Evolutionary conservation across 225 moss, liverwort and hornwort species (phyloP).

Genomic region (Marchantia polymorpha): DNA sequence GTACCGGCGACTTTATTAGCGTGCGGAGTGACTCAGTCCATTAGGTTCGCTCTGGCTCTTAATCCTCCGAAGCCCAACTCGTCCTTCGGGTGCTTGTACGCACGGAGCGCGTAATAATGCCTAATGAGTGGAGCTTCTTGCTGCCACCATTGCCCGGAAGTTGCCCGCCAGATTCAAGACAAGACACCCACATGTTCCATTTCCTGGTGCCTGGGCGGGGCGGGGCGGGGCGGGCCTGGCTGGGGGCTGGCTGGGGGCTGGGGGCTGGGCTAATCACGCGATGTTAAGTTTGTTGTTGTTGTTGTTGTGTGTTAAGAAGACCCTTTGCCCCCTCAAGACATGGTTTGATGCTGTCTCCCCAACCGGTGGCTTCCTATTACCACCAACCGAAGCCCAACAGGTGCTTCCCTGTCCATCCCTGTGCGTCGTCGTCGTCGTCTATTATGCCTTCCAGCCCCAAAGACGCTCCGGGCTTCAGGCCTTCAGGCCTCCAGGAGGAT

Average conservation of each 20-base stretch:
- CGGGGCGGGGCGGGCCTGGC: neutral
- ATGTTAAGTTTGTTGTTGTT: neutral
- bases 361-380: neutral
- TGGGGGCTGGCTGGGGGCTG: neutral
- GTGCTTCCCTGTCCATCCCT: neutral
- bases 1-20: no score
- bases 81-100: neutral
- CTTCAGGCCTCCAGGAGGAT: no score
- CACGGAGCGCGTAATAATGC: neutral
- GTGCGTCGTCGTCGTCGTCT: neutral
- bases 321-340: neutral
- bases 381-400: neutral
- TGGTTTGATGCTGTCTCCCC: conserved; percentile 1
- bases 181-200: neutral
- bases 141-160: neutral
- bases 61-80: neutral
- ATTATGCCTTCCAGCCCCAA: neutral
- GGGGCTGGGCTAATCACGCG: neutral
- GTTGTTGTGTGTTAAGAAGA: neutral
- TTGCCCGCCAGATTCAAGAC: neutral
- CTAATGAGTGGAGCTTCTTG: neutral
- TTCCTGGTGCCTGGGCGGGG: neutral
- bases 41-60: neutral
- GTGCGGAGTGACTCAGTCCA: neutral
- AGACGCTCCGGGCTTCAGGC: neutral